Conservation (phyloP, 768 basidiomycete genomes). For the Tulasnella sp. region DNA sequence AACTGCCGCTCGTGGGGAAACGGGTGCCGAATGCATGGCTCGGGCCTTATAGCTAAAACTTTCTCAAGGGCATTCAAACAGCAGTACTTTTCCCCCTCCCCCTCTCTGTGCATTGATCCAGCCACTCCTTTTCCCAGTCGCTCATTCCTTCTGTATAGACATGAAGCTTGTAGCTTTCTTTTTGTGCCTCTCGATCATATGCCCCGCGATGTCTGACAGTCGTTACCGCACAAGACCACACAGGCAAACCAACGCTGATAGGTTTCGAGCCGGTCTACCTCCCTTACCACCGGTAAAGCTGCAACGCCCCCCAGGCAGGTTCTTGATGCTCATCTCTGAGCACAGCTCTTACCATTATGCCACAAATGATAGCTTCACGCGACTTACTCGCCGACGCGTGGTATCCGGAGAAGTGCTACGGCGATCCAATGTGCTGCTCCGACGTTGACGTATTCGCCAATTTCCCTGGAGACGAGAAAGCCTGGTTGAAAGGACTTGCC, state of each 20-base stretch:
- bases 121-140: background rate
- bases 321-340: background rate
- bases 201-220: background rate
- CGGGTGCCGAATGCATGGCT: background rate
- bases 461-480: background rate
- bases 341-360: background rate
- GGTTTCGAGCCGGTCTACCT: slow-evolving; percentile 1
- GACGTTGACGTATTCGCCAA: background rate
- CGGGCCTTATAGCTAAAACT: background rate
- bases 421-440: background rate
- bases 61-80: too few relatives aligned
- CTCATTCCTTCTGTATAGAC: background rate
- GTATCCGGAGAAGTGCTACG: background rate
- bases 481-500: background rate
- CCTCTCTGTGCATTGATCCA: background rate
- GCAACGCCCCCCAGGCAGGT: background rate
- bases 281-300: background rate
- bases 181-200: background rate
- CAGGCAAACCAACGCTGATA: background rate
- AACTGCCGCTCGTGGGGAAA: background rate
- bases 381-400: background rate
- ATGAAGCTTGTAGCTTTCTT: background rate
- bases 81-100: background rate
- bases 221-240: background rate
- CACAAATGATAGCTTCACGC: background rate